Conservation (phyloP, 2,329 filamentous ascomycete genomes). For the Apiospora arundinis region DNA sequence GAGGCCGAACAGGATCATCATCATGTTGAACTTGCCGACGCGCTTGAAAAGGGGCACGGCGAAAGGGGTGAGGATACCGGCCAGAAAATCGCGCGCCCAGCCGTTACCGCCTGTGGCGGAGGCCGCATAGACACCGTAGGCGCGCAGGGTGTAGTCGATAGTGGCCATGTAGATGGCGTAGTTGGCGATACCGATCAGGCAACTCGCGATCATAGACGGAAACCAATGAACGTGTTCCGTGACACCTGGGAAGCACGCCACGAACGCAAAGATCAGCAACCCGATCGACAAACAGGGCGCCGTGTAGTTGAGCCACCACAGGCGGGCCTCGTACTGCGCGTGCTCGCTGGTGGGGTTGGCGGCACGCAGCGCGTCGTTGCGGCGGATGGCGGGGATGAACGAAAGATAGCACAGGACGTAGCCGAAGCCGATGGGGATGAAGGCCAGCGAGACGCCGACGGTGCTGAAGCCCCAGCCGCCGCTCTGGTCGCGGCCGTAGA, state of each 20-base stretch:
- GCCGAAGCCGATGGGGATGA: constrained; percentile 71
- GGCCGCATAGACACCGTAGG: constrained; percentile 75
- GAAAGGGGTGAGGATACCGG: constrained; percentile 73
- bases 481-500: constrained; percentile 53
- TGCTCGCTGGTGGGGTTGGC: constrained; percentile 59
- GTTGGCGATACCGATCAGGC: constrained; percentile 75
- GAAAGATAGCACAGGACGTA: constrained; percentile 67
- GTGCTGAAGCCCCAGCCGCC: constrained; percentile 67
- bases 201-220: constrained; percentile 68
- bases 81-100: constrained; percentile 75
- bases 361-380: constrained; percentile 57
- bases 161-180: constrained; percentile 78
- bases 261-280: constrained; percentile 74
- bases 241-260: constrained; percentile 49
- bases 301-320: constrained; percentile 69
- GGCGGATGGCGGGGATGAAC: constrained; percentile 63
- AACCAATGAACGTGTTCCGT: constrained; percentile 72
- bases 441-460: constrained; percentile 63
- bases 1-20: constrained; percentile 68
- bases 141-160: constrained; percentile 79
- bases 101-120: constrained; percentile 80
- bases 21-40: constrained; percentile 57
- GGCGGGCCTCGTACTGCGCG: constrained; percentile 72
- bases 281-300: constrained; percentile 69
- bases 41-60: constrained; percentile 69